Base-by-base conservation (phyloP, 192 early-diverging fungal genomes). In the Kickxella alabastrina region DNA sequence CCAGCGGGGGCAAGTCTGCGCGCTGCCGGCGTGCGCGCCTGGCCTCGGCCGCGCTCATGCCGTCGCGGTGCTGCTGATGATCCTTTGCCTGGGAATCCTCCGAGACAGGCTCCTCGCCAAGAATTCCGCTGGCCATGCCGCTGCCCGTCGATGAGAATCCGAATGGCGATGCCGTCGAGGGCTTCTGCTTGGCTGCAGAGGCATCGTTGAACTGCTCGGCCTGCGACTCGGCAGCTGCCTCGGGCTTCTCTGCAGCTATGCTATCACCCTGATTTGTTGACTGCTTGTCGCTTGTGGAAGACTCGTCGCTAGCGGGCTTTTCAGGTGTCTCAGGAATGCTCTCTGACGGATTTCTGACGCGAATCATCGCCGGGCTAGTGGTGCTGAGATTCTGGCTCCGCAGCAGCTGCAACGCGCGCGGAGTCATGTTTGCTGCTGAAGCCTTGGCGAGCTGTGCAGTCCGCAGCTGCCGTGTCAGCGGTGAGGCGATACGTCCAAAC, bases 1-100 rank as follows among this genome's bases (percentile, higher is more conserved):
- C 62, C 6, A 77, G 62, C 7, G 74, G 74, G 13, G 74, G 74
- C 10, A 77, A 62, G 41, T 77, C 74, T n/a, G 74, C 66, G 22
- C 63, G 57, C 62, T 70, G 74, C 25, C 74, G 57, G 12, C 74
- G 74, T 15, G 74, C 74, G 17, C 74, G 62, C 39, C 74, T 62
- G 28, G 74, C 62, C 51, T 70, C 74, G 2, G 74, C 74, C n/a
- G 74, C 74, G 13, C 40, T 65, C 39, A 36, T 26, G 42, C 74
- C 46, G 34, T 52, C 62, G 12, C 74, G 62, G 18, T 52, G 56
- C 34, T 44, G 38, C 0, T 25, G 15, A 21, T 56, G 43, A 1
- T 44, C 29, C 26, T 41, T 34, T n/a, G n/a, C n/a, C 14, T 24
- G 43, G 13, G 25, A 40, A 34, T 40, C 38, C 15, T 22, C 39